Evolutionary conservation across 768 basidiomycete genomes (phyloP), one percentile per base, ranked within the genome.

Genomic region (Nidularia pulvinata): DNA sequence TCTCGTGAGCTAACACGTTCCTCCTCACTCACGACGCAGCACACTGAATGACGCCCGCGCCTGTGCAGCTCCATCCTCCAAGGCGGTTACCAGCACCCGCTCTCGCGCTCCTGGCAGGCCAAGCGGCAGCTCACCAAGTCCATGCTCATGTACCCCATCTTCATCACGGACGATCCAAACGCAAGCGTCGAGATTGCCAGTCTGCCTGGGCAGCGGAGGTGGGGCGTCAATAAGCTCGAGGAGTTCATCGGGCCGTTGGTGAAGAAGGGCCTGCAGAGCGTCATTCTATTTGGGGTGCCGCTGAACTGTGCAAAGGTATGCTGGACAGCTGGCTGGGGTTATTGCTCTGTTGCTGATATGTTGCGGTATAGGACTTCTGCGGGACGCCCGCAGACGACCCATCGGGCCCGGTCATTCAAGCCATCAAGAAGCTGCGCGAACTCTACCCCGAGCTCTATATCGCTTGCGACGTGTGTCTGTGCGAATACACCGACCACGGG

Each of bases 91-190:
- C 87, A 91, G 54, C 94, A 98, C 71, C 90, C 95, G 13, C 82
- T 92, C 58, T 81, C 93, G 6, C 88, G 96, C 19, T 79, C 84
- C 73, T 95, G 91, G 86, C 96, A 99, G 72, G 80, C 83, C 25
- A 83, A 84, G 54, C 85, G 89, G 47, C 79, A 83, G 54, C 82
- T 95, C 64, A 86, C 88, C 25, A 95, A 93, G 68, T 82, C 84
- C 59, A 97, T 98, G 95, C 81, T 99, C 70, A 98, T 98, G 91
- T 99, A 98, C 69, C 97, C 97, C 6, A 95, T 99, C 64, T 98
- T 99, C 68, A 90, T 98, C 62, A 94, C 95, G 14, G 96, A 98
- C 69, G 93, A 98, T 55, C 88, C 93, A 1, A 81, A 94, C 55
- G 92, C 93, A 6, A 82, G 84, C 66, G 86, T 88, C 48, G 79